Percentiles rank a stretch among this genome's conserved stretches.
These are phyloP conservation scores for Ophiosphaerella korrae DNA, from an alignment of 2,329 filamentous ascomycete species.

Conservation along the genomic window DNA sequence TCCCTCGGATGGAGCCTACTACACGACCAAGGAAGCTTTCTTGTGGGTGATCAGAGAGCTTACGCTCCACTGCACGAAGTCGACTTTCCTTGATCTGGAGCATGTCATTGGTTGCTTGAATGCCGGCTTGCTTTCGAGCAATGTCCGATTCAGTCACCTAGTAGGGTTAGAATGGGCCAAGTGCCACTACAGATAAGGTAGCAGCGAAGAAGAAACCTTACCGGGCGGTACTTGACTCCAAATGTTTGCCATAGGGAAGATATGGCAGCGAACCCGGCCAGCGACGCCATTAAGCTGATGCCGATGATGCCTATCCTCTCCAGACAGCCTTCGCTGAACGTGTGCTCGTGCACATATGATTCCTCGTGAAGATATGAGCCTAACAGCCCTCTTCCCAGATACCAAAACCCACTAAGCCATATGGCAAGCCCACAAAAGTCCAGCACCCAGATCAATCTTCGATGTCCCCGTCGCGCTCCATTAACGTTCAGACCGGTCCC, in stretches of 20 bases:
- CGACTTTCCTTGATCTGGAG: slow-evolving; percentile 74
- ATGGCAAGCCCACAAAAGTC: slow-evolving; percentile 65
- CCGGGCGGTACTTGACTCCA: slow-evolving; percentile 65
- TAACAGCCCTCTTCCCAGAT: slow-evolving; percentile 68
- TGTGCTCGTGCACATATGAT: slow-evolving; percentile 49
- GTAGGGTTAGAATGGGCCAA: slow-evolving; percentile 16
- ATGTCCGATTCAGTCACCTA: slow-evolving; percentile 73
- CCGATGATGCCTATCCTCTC: slow-evolving; percentile 81
- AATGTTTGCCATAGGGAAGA: slow-evolving; percentile 87
- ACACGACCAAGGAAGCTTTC: slow-evolving; percentile 74
- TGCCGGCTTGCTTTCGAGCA: slow-evolving; percentile 75
- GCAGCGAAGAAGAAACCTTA: slow-evolving; percentile 26
- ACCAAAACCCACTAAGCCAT: slow-evolving; percentile 81
- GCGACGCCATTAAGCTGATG: slow-evolving; percentile 81
- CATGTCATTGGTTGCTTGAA: slow-evolving; percentile 81
- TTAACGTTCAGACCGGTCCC: slow-evolving; percentile 67
- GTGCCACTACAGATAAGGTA: not conserved
- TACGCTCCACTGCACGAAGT: slow-evolving; percentile 71
- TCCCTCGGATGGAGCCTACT: slow-evolving; percentile 71
- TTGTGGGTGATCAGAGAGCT: slow-evolving; percentile 55
- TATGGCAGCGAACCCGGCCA: slow-evolving; percentile 90
- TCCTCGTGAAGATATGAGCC: slow-evolving; percentile 56
- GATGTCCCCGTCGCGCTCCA: slow-evolving; percentile 61
- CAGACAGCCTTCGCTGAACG: slow-evolving; percentile 61
- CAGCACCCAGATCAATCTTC: slow-evolving; percentile 67